Percentiles rank a stretch among this genome's conserved stretches.
Evolutionary conservation across 1,284 basidiomycete genomes (phyloP).

Genomic region (Mycena citricolor): DNA sequence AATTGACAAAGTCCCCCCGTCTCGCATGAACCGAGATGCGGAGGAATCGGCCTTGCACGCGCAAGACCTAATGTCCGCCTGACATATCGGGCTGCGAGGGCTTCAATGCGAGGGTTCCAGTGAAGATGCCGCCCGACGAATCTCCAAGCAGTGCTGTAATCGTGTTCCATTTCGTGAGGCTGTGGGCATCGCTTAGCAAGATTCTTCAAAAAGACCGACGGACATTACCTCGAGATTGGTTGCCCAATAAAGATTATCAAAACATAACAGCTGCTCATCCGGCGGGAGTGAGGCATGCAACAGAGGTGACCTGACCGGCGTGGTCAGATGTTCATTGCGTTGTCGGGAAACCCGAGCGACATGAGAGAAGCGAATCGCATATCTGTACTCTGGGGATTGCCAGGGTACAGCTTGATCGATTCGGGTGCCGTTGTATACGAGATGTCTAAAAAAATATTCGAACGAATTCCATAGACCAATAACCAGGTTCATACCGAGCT

Average conservation of each 20-base stretch:
- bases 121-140: constrained; percentile 46
- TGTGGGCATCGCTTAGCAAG: neutral
- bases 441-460: constrained; percentile 36
- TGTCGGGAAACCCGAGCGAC: constrained; percentile 42
- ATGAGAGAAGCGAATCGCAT: constrained; percentile 46
- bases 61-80: constrained; percentile 39
- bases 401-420: constrained; percentile 36
- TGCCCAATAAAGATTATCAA: constrained; percentile 53
- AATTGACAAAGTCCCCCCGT: constrained; percentile 16
- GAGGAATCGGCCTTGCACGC: constrained; percentile 38
- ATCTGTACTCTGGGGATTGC: constrained; percentile 36
- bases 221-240: constrained; percentile 28
- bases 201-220: neutral
- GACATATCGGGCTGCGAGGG: constrained; percentile 40
- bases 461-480: neutral
- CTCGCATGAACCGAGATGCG: constrained; percentile 25
- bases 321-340: constrained; percentile 32
- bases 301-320: constrained; percentile 33
- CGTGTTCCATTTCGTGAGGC: constrained; percentile 43
- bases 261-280: constrained; percentile 54
- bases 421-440: constrained; percentile 47
- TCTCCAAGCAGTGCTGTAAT: constrained; percentile 51
- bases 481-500: constrained; percentile 52
- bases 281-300: constrained; percentile 39
- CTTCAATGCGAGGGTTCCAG: constrained; percentile 41